Conservation (phyloP, 345 rosid genomes). For the Carallia pectinifolia region DNA sequence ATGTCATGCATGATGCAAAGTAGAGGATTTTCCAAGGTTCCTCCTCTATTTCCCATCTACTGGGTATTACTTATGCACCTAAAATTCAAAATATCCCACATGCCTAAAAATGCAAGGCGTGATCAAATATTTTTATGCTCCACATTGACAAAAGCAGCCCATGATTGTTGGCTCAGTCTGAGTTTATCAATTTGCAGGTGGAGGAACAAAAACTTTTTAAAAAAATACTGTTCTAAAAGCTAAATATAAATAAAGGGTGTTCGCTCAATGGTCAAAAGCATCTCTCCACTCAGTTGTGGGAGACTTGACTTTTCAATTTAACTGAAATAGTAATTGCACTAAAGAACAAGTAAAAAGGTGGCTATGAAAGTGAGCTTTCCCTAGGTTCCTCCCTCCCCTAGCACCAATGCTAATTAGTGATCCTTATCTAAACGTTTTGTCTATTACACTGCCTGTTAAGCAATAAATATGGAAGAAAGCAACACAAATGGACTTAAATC, state of each 20-base stretch:
- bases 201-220: constrained; percentile 6
- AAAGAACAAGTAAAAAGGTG: constrained; percentile 17
- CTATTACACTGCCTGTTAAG: too few species aligned
- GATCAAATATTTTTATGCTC: constrained; percentile 9
- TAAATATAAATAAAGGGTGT: constrained; percentile 4
- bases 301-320: constrained; percentile 35
- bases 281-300: constrained; percentile 30
- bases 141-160: constrained; percentile 25
- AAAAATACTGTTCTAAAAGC: constrained; percentile 15
- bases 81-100: constrained; percentile 51
- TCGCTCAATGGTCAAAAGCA: constrained; percentile 30
- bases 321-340: constrained; percentile 4
- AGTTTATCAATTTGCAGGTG: constrained; percentile 24
- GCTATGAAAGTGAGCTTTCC: constrained; percentile 21
- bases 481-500: too few species aligned
- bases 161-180: constrained; percentile 15
- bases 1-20: constrained; percentile 49
- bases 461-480: too few species aligned
- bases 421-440: constrained; percentile 13
- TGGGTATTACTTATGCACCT: constrained; percentile 67
- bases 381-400: constrained; percentile 13
- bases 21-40: constrained; percentile 31
- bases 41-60: constrained; percentile 32
- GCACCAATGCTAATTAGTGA: constrained; percentile 5
- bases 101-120: constrained; percentile 38